Percentiles rank a stretch among this genome's conserved stretches.
These are phyloP conservation scores for Monosporascus sp. DNA, from an alignment of 2,329 filamentous ascomycete genomes.

Conservation along the genomic window DNA sequence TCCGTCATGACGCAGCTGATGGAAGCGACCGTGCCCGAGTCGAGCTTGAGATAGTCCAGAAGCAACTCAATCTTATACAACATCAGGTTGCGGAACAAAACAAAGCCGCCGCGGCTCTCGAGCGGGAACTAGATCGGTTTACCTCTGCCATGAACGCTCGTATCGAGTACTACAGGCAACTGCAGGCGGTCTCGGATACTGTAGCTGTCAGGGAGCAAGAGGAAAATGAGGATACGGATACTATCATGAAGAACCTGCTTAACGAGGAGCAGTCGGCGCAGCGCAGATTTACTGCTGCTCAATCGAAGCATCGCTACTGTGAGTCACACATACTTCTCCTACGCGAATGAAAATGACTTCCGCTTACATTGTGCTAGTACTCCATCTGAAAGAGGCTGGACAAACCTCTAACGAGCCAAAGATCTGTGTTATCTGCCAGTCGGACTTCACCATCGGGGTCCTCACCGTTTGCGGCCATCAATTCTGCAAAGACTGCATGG, in stretches of 20 bases:
- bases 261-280: slow-evolving; percentile 45
- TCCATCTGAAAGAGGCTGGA: slow-evolving; percentile 51
- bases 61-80: slow-evolving; percentile 57
- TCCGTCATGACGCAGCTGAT: slow-evolving; percentile 51
- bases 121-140: slow-evolving; percentile 72
- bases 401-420: slow-evolving; percentile 57
- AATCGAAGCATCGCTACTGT: slow-evolving; percentile 72
- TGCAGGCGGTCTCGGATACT: slow-evolving; percentile 86
- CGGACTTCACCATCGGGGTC: slow-evolving; percentile 68
- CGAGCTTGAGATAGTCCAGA: slow-evolving; percentile 61
- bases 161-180: slow-evolving; percentile 82
- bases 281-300: slow-evolving; percentile 54
- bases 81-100: slow-evolving; percentile 44
- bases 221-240: slow-evolving; percentile 39
- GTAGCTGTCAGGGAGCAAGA: slow-evolving; percentile 69
- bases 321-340: slow-evolving; percentile 21
- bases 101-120: slow-evolving; percentile 43
- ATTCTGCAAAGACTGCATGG: slow-evolving; percentile 86
- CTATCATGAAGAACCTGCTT: slow-evolving; percentile 34
- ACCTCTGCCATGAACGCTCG: slow-evolving; percentile 76
- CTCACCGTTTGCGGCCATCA: slow-evolving; percentile 86
- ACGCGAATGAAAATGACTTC: slow-evolving; percentile 1
- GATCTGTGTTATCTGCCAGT: slow-evolving; percentile 83
- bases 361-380: slow-evolving; percentile 32
- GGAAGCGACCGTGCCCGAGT: slow-evolving; percentile 50